Conservation (phyloP, 2,329 filamentous ascomycete genomes). For the Alternaria gansuensis region DNA sequence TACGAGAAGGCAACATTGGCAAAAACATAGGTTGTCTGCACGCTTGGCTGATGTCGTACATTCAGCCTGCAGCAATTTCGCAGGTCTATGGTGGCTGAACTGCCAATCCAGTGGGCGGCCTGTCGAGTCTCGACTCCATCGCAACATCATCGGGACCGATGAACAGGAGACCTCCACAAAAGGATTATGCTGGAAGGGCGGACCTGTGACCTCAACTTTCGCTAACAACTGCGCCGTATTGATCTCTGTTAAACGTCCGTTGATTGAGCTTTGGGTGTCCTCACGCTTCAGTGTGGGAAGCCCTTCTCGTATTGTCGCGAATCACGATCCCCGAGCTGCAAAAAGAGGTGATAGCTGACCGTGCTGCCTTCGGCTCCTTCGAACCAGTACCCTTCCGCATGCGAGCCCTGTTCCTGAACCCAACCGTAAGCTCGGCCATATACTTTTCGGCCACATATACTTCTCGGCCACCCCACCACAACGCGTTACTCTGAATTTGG, state of each 20-base stretch:
- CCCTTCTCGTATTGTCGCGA: conserved; percentile 22
- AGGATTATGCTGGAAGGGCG: conserved; percentile 10
- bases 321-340: conserved; percentile 27
- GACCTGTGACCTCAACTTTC: conserved; percentile 5
- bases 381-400: conserved; percentile 34
- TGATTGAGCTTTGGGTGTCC: conserved; percentile 1
- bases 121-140: conserved; percentile 12
- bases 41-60: not conserved
- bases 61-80: conserved; percentile 13
- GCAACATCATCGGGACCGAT: conserved; percentile 10
- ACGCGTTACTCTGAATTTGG: too few species aligned
- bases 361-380: conserved; percentile 24
- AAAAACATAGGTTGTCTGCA: not conserved
- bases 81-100: conserved; percentile 10
- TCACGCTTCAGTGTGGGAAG: conserved; percentile 20
- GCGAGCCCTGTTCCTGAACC: conserved; percentile 40
- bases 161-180: conserved; percentile 4
- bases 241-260: conserved; percentile 14
- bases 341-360: conserved; percentile 12
- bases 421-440: too few species aligned
- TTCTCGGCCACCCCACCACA: too few species aligned
- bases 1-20: conserved; percentile 6
- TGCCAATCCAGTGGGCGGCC: conserved; percentile 6
- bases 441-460: too few species aligned
- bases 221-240: conserved; percentile 15